Evolutionary conservation across 208 protist species (phyloP).

Genomic region (Balamuthia mandrillaris): DNA sequence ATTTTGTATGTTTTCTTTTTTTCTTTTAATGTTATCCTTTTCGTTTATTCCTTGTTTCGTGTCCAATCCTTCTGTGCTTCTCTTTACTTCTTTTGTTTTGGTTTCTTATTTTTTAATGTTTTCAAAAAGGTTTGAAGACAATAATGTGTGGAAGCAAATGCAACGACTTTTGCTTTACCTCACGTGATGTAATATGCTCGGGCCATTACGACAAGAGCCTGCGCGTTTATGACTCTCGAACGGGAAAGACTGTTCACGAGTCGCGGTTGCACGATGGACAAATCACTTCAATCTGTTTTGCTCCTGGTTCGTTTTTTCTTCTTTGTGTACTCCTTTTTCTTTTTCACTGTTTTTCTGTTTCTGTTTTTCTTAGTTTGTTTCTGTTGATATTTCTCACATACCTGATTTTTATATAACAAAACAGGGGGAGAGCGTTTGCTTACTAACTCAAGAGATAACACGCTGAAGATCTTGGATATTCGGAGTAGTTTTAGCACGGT

Average conservation of each 20-base stretch:
- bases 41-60: not conserved
- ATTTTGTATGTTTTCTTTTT: not conserved
- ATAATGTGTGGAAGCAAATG: not conserved
- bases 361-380: too few relatives aligned
- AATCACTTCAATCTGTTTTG: not conserved
- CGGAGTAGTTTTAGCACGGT: not conserved
- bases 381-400: too few relatives aligned
- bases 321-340: not conserved
- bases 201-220: conserved; percentile 4
- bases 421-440: not conserved
- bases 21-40: not conserved
- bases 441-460: not conserved
- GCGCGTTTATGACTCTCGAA: not conserved
- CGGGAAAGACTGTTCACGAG: not conserved
- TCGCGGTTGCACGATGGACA: not conserved
- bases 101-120: too few relatives aligned
- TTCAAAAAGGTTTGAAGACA: not conserved
- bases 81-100: too few relatives aligned
- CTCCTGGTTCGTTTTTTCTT: not conserved
- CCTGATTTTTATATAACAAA: not conserved
- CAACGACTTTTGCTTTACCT: not conserved
- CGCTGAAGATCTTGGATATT: not conserved
- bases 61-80: not conserved
- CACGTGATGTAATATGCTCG: not conserved
- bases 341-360: not conserved